A percentile compares a stretch with the other conserved stretches of the same genome.
Evolutionary conservation across 2,329 filamentous ascomycete genomes (phyloP).

Genomic region (Plenodomus lindquistii): DNA sequence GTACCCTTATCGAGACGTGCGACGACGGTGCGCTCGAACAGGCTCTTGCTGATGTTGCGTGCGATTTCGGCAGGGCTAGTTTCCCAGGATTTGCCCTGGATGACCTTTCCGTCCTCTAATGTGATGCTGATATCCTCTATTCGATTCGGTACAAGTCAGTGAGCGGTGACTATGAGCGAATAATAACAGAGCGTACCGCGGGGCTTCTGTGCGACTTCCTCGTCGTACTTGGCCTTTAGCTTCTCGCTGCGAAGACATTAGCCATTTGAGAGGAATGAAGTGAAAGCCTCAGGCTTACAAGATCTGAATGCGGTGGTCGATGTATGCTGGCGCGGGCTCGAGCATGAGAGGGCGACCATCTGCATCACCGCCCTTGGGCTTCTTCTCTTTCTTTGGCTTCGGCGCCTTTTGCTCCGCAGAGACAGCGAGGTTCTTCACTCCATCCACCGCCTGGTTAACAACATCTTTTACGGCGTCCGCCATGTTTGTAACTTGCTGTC

Average conservation of each 20-base stretch:
- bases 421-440: constrained; percentile 64
- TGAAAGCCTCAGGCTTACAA: constrained; percentile 53
- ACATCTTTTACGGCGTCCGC: constrained; percentile 54
- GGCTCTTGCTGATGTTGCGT: constrained; percentile 80
- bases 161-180: not conserved
- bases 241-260: constrained; percentile 59
- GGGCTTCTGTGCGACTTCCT: constrained; percentile 71
- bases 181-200: constrained; percentile 47
- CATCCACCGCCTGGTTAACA: constrained; percentile 57
- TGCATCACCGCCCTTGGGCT: constrained; percentile 48
- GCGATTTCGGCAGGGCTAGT: constrained; percentile 82
- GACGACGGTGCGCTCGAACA: constrained; percentile 84
- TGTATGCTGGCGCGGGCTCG: constrained; percentile 68
- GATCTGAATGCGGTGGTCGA: constrained; percentile 80
- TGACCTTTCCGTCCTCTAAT: constrained; percentile 71
- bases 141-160: constrained; percentile 17
- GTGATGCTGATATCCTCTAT: constrained; percentile 72
- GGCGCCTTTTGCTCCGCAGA: constrained; percentile 36
- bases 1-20: constrained; percentile 76
- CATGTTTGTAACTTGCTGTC: constrained; percentile 45
- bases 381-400: constrained; percentile 50
- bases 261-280: not conserved
- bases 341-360: constrained; percentile 53
- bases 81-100: constrained; percentile 82
- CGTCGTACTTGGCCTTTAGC: constrained; percentile 81